Conservation (phyloP, 495 filamentous ascomycete species). For the Pyrenopolyporus hunteri region DNA sequence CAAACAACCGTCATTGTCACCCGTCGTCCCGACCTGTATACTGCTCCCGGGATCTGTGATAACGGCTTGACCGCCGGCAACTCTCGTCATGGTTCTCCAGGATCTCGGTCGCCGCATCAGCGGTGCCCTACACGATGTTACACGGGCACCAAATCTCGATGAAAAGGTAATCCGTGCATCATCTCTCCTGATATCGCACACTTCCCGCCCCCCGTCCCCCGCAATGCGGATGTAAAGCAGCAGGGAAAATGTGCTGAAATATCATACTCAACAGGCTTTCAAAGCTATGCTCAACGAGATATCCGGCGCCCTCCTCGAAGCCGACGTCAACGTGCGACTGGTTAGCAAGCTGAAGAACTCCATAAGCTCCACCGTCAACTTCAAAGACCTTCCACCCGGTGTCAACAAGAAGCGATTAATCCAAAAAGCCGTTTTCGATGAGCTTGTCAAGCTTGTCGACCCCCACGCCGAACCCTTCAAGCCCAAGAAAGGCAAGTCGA, state of each 20-base stretch:
- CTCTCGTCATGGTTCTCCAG: constrained; percentile 86
- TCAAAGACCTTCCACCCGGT: constrained; percentile 83
- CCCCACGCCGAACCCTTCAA: constrained; percentile 96
- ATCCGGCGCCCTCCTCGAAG: constrained; percentile 88
- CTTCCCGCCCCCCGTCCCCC: too few species aligned
- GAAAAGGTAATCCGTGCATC: constrained; percentile 83
- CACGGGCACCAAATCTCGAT: constrained; percentile 87
- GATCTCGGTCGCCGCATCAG: constrained; percentile 99
- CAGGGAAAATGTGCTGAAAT: constrained; percentile 19
- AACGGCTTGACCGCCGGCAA: constrained; percentile 25
- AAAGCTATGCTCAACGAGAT: constrained; percentile 99
- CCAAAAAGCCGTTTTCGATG: constrained; percentile 97
- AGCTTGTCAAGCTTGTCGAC: constrained; percentile 93
- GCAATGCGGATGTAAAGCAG: not conserved
- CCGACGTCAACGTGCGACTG: constrained; percentile 96
- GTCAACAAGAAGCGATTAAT: constrained; percentile 98
- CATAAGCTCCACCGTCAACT: constrained; percentile 88
- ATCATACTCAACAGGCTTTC: constrained; percentile 72
- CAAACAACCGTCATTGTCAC: too few species aligned
- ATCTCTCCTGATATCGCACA: not conserved
- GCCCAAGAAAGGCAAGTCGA: constrained; percentile 93
- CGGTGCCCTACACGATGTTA: constrained; percentile 91
- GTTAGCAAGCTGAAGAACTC: constrained; percentile 91
- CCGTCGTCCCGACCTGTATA: too few species aligned
- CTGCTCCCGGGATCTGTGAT: not conserved